Evolutionary conservation across 805 yeast species (phyloP).

Genomic region (Wickerhamomyces queroliae): DNA sequence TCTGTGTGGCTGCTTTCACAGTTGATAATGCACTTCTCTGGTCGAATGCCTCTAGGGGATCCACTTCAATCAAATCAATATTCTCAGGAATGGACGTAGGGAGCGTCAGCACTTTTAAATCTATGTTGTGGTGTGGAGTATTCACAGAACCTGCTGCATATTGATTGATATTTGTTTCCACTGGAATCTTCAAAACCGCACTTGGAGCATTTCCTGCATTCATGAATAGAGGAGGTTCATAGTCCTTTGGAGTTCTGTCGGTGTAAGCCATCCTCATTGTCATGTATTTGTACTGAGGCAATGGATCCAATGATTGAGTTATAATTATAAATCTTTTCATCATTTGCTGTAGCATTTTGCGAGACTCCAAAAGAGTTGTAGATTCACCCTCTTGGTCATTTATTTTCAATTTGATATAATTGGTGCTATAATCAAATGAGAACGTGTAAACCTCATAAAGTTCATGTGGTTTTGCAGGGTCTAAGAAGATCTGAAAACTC

Average conservation of each 20-base stretch:
- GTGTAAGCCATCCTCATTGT: slow-evolving; percentile 45
- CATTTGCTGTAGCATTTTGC: slow-evolving; percentile 40
- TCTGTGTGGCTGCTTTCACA: not conserved
- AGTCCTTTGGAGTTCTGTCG: slow-evolving; percentile 38
- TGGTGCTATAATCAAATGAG: slow-evolving; percentile 34
- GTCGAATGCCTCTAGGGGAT: slow-evolving; percentile 11
- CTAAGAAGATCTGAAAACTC: slow-evolving; percentile 39
- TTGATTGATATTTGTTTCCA: slow-evolving; percentile 5
- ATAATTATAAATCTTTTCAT: slow-evolving; percentile 45
- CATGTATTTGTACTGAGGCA: slow-evolving; percentile 41
- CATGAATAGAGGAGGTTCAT: slow-evolving; percentile 43
- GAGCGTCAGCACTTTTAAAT: slow-evolving; percentile 22
- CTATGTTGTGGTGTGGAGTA: slow-evolving; percentile 26
- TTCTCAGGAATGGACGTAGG: slow-evolving; percentile 12
- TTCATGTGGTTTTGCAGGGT: slow-evolving; percentile 35
- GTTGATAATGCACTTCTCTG: not conserved
- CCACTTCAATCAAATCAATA: slow-evolving; percentile 10
- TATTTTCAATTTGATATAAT: slow-evolving; percentile 22
- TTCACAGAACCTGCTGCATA: slow-evolving; percentile 24
- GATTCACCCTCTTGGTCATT: slow-evolving; percentile 10
- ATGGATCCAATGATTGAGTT: slow-evolving; percentile 47
- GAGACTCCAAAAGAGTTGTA: slow-evolving; percentile 27
- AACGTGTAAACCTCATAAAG: slow-evolving; percentile 48
- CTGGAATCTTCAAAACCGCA: slow-evolving; percentile 28
- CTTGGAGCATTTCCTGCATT: slow-evolving; percentile 33